Percentiles rank a stretch among this genome's conserved stretches.
Evolutionary conservation across 805 yeast species (phyloP).

Genomic region (Debaryomyces tyrocola): DNA sequence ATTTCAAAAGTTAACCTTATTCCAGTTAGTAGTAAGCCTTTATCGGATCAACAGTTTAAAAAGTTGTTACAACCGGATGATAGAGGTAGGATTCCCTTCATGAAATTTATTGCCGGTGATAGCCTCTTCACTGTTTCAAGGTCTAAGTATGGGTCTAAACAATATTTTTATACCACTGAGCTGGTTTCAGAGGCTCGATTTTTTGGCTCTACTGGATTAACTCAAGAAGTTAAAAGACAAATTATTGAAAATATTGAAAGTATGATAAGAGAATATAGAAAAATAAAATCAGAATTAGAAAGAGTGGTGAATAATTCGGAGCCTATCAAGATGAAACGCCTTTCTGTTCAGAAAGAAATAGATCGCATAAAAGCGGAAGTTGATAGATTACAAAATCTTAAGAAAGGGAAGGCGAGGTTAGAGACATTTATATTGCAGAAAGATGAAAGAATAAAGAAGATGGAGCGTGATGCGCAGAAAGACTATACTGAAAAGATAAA

Average conservation of each 20-base stretch:
- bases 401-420: constrained; percentile 17
- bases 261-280: constrained; percentile 9
- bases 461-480: constrained; percentile 37
- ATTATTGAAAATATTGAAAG: constrained; percentile 12
- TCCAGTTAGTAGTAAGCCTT: constrained; percentile 59
- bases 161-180: constrained; percentile 45
- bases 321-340: constrained; percentile 1
- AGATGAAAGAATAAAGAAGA: constrained; percentile 26
- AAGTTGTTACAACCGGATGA: constrained; percentile 31
- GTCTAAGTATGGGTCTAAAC: constrained; percentile 67
- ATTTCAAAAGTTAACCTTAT: constrained; percentile 47
- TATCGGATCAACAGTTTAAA: constrained; percentile 41
- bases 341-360: constrained; percentile 3
- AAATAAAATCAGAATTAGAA: constrained; percentile 1
- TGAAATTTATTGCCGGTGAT: constrained; percentile 61
- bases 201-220: constrained; percentile 33
- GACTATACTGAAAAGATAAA: constrained; percentile 44
- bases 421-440: constrained; percentile 22
- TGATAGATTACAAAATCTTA: constrained; percentile 5
- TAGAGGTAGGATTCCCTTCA: constrained; percentile 46
- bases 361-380: constrained; percentile 7
- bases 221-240: constrained; percentile 22
- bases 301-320: constrained; percentile 1
- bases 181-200: constrained; percentile 25
- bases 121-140: constrained; percentile 48